These are phyloP conservation scores for Bryoerythrophyllum caledonicum DNA, from an alignment of 225 moss, liverwort and hornwort genomes.

Conservation along the genomic window DNA sequence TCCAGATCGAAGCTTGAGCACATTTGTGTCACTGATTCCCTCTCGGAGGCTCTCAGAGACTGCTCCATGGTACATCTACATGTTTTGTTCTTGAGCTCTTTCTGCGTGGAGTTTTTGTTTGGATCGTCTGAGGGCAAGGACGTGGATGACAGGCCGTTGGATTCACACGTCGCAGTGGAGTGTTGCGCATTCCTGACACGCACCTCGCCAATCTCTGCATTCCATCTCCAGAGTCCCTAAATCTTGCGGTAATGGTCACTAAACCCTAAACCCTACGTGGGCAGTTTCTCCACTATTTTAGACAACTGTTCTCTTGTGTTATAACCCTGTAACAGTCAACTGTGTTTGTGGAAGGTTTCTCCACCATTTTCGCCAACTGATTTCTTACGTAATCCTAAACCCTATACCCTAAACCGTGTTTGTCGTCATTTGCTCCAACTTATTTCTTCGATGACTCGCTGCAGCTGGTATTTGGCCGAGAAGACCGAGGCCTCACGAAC, in stretches of 20 bases:
- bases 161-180: conserved; percentile 56
- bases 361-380: not conserved
- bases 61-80: conserved; percentile 48
- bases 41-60: conserved; percentile 44
- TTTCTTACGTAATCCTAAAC: not conserved
- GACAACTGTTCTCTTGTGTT: not conserved
- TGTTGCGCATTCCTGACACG: conserved; percentile 52
- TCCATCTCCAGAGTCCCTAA: conserved; percentile 30
- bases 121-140: conserved; percentile 31
- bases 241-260: conserved; percentile 34
- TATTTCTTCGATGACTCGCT: not conserved
- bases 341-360: no score
- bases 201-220: conserved; percentile 35
- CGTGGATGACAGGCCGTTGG: conserved; percentile 58
- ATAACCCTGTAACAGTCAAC: no score
- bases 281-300: not conserved
- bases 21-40: conserved; percentile 33
- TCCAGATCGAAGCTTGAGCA: conserved; percentile 45
- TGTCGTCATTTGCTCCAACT: no score
- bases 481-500: conserved; percentile 58
- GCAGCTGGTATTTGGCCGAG: conserved; percentile 62
- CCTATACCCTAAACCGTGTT: no score
- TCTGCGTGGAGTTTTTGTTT: conserved; percentile 22
- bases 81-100: not conserved
- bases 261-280: not conserved